These are phyloP conservation scores for Orbilia brochopaga DNA, from an alignment of 2,329 filamentous ascomycete species.

Conservation along the genomic window DNA sequence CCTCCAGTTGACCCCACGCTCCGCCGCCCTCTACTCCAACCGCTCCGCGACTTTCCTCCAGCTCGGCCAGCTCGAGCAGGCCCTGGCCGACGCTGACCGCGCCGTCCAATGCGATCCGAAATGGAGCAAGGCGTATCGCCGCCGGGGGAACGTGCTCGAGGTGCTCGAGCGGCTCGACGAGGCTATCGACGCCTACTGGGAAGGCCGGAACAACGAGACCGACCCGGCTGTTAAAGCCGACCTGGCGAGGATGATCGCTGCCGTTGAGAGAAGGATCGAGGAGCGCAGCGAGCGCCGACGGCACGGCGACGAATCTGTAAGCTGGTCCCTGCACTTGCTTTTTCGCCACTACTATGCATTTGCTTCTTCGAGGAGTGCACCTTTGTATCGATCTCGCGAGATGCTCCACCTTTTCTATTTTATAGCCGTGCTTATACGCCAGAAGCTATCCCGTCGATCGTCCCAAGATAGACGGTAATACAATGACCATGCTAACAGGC, in stretches of 20 bases:
- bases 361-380: too few relatives aligned
- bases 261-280: slow-evolving; percentile 42
- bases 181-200: slow-evolving; percentile 51
- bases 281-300: slow-evolving; percentile 37
- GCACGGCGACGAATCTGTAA: slow-evolving; percentile 38
- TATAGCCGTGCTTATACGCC: slow-evolving; percentile 17
- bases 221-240: slow-evolving; percentile 47
- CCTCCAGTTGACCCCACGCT: slow-evolving; percentile 51
- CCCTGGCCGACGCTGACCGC: slow-evolving; percentile 53
- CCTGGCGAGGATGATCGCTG: slow-evolving; percentile 41
- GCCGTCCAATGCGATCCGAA: slow-evolving; percentile 53
- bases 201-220: slow-evolving; percentile 50
- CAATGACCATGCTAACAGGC: slow-evolving; percentile 5
- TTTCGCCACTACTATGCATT: neutral
- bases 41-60: slow-evolving; percentile 53
- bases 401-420: too few relatives aligned
- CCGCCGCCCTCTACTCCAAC: slow-evolving; percentile 54
- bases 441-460: neutral
- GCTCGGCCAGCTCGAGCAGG: slow-evolving; percentile 52
- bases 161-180: slow-evolving; percentile 52
- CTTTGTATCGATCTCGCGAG: too few relatives aligned
- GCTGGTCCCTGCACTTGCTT: slow-evolving; percentile 1
- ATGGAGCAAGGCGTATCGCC: slow-evolving; percentile 53
- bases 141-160: slow-evolving; percentile 53
- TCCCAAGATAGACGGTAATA: slow-evolving; percentile 29